Evolutionary conservation across 169 alveolate species (phyloP), one percentile per base, ranked within the genome.

Genomic region (Blepharisma undulans): DNA sequence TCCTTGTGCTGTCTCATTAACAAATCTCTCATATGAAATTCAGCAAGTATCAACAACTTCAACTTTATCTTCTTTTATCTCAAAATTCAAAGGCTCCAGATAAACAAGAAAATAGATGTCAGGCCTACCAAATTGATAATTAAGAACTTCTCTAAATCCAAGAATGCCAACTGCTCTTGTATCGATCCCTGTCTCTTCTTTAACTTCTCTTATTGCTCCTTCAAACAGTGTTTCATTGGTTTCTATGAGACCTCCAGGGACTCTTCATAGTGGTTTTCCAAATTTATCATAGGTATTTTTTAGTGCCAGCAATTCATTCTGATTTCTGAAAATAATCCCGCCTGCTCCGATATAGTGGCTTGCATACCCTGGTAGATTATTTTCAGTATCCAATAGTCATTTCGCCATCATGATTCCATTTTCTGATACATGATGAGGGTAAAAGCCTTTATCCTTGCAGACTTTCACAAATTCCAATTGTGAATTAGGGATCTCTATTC

Each of bases 111-210:
- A 80, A 33, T 80, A 80, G 76, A 80, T 80, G 22, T 80, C 88
- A 16, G 88, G 76, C 16, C 76, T 22, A 12, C 25, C 76, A 33
- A 80, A 80, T 22, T 18, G n/a, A 80, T 29, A 80, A 80, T 22
- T 18, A 16, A 16, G 14, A 14, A 14, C 14, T 80, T 80, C 88
- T 22, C 88, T 80, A 33, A 80, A 80, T 14, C 76, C 66, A 29
- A 80, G 16, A 27, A 80, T 25, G 16, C 76, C 76, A 27, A 80
- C 16, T 27, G 76, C 22, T 16, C 76, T 16, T 14, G 76, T 27
- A 27, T 80, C 88, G 32, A 80, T n/a, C 21, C 88, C 76, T 27
- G 88, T 80, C 76, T 80, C 88, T 80, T 80, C 88, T 76, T 32
- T 80, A 12, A 25, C 25, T 80, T 80, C 88, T 22, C 88, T 14